Conservation (phyloP, 306 rosid genomes). For the Lathyrus sativus region DNA sequence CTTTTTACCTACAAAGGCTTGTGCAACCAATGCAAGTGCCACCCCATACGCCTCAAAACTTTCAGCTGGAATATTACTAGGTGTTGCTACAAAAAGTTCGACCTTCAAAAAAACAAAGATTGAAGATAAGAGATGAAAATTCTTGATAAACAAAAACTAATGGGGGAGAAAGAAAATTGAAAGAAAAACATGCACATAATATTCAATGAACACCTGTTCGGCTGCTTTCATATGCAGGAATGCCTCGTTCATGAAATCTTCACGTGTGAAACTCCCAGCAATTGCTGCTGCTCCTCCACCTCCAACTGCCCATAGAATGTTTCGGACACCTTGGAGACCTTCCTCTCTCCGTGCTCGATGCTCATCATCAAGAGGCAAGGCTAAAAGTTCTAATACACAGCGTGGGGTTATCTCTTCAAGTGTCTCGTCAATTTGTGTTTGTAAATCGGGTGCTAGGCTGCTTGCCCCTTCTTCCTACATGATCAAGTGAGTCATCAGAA, state of each 20-base stretch:
- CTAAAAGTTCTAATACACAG: conserved; percentile 89
- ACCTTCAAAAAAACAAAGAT: conserved; percentile 58
- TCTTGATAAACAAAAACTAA: conserved; percentile 3
- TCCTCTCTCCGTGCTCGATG: conserved; percentile 68
- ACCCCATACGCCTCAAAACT: conserved; percentile 96
- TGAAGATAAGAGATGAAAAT: not conserved
- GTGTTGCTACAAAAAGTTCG: conserved; percentile 91
- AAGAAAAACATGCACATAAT: conserved; percentile 23
- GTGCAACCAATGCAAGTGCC: conserved; percentile 95
- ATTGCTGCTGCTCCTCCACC: conserved; percentile 98
- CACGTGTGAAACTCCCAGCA: conserved; percentile 91
- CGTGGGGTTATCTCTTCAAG: conserved; percentile 90
- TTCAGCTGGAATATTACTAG: conserved; percentile 92
- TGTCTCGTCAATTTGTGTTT: conserved; percentile 91
- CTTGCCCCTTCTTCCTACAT: conserved; percentile 97
- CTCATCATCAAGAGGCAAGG: conserved; percentile 69
- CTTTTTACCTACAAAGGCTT: conserved; percentile 80
- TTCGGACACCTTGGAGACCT: conserved; percentile 90
- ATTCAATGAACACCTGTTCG: conserved; percentile 68
- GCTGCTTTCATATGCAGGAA: conserved; percentile 85
- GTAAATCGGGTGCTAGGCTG: conserved; percentile 91
- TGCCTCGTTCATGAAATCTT: conserved; percentile 83
- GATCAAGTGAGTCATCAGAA: conserved; percentile 28
- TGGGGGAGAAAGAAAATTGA: not conserved
- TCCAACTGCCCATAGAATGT: conserved; percentile 94